Conservation (phyloP, 2,329 filamentous ascomycete species). For the Botryotinia calthae region DNA sequence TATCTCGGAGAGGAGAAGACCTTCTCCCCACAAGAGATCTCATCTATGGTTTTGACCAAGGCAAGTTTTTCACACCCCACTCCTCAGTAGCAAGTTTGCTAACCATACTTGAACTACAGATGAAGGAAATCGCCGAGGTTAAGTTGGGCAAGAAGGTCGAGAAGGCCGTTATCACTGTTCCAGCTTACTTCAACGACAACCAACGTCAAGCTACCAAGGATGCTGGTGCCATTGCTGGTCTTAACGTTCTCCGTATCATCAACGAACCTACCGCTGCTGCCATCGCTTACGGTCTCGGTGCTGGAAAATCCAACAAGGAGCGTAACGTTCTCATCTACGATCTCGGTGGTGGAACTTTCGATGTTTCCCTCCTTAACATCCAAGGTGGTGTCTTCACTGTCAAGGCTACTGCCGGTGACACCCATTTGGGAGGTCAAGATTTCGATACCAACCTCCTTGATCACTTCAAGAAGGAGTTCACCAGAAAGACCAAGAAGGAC, state of each 20-base stretch:
- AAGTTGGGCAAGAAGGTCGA: conserved; percentile 99
- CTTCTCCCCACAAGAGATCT: conserved; percentile 98
- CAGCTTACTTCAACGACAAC: conserved; percentile 99
- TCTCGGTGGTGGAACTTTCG: conserved; percentile 99
- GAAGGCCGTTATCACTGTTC: conserved; percentile 98
- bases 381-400: conserved; percentile 99
- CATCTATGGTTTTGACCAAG: conserved; percentile 97
- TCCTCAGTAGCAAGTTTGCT: background rate
- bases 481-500: conserved; percentile 74
- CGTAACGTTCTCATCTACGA: conserved; percentile 99
- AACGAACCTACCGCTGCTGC: conserved; percentile 99
- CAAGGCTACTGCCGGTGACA: conserved; percentile 97
- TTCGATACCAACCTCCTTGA: conserved; percentile 96
- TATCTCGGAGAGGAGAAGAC: conserved; percentile 93
- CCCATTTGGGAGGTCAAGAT: conserved; percentile 91
- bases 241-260: conserved; percentile 99
- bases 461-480: conserved; percentile 96
- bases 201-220: conserved; percentile 99
- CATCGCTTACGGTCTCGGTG: conserved; percentile 95
- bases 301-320: conserved; percentile 95
- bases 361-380: conserved; percentile 99
- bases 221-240: conserved; percentile 92
- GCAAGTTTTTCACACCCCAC: conserved; percentile 48
- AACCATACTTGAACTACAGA: conserved; percentile 52
- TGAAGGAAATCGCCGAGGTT: conserved; percentile 98